Conservation (phyloP, 345 rosid genomes). For the Toxicodendron radicans region DNA sequence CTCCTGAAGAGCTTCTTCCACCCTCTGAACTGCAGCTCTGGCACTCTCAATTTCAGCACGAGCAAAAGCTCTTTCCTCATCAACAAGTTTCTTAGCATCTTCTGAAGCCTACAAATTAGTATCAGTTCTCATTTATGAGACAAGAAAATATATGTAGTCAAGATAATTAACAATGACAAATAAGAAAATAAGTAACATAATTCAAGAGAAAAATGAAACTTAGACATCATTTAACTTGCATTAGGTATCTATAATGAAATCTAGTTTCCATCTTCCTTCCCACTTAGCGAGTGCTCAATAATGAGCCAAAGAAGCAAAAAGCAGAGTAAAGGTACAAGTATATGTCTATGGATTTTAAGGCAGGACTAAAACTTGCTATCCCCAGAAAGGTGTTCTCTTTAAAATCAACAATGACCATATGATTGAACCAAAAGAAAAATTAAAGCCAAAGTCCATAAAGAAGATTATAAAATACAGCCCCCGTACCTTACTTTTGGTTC, state of each 20-base stretch:
- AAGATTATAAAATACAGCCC: background rate
- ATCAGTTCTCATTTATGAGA: constrained; percentile 22
- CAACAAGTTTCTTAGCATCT: constrained; percentile 94
- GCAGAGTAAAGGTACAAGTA: background rate
- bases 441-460: background rate
- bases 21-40: constrained; percentile 97
- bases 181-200: background rate
- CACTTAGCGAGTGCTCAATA: background rate
- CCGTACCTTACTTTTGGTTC: background rate
- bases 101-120: constrained; percentile 72
- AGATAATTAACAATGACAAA: constrained; percentile 7
- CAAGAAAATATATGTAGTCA: background rate
- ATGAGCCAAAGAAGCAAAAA: background rate
- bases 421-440: background rate
- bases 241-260: background rate
- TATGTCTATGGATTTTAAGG: background rate
- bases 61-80: constrained; percentile 94
- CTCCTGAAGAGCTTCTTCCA: constrained; percentile 90
- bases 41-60: constrained; percentile 96
- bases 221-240: background rate
- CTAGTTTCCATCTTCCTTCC: background rate
- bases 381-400: background rate
- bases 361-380: background rate
- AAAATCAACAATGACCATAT: too few species aligned
- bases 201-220: background rate